A percentile compares a stretch with the other conserved stretches of the same genome.
phyloP scores from a whole-genome alignment of 1,284 basidiomycete genomes.

The Inonotus obliquus region DNA sequence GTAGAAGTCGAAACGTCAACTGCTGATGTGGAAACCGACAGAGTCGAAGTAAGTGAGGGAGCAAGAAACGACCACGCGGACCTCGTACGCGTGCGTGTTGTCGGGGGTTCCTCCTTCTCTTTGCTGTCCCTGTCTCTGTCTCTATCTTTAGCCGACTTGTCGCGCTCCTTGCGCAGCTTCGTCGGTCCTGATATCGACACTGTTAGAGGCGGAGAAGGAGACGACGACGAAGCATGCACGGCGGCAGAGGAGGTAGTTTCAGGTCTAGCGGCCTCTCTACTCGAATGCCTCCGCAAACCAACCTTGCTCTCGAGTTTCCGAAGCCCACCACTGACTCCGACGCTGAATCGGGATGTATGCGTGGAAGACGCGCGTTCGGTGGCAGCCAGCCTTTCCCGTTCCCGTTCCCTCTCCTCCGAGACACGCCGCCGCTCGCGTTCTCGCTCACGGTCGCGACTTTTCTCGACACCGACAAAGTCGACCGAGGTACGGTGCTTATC shows the following conservation, averaged over 20 bases:
- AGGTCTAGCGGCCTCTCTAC: conserved; percentile 3
- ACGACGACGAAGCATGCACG: not conserved
- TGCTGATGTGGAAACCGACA: conserved; percentile 3
- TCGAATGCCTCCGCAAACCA: conserved; percentile 5
- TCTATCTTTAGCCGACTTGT: not conserved
- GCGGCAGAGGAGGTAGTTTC: not conserved
- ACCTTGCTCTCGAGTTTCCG: conserved; percentile 14
- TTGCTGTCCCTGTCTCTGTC: conserved; percentile 6
- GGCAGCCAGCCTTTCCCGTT: not conserved
- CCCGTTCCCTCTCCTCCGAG: not conserved
- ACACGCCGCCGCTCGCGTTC: not conserved
- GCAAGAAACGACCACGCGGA: conserved; percentile 13
- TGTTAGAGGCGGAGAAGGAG: not conserved
- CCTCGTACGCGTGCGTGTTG: conserved; percentile 3
- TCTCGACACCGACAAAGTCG: conserved; percentile 6
- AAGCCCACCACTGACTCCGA: conserved; percentile 2
- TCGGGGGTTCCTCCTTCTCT: not conserved
- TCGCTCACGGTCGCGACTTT: not conserved
- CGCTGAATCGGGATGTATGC: conserved; percentile 8
- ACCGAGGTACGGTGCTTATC: conserved; percentile 12
- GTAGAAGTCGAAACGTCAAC: not conserved
- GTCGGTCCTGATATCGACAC: not conserved
- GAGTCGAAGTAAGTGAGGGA: conserved; percentile 3
- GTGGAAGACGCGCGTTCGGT: not conserved
- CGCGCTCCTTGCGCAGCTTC: conserved; percentile 2